Percentiles rank a stretch among this genome's conserved stretches.
Conservation (phyloP, 495 filamentous ascomycete genomes). For the Echria macrotheca region DNA sequence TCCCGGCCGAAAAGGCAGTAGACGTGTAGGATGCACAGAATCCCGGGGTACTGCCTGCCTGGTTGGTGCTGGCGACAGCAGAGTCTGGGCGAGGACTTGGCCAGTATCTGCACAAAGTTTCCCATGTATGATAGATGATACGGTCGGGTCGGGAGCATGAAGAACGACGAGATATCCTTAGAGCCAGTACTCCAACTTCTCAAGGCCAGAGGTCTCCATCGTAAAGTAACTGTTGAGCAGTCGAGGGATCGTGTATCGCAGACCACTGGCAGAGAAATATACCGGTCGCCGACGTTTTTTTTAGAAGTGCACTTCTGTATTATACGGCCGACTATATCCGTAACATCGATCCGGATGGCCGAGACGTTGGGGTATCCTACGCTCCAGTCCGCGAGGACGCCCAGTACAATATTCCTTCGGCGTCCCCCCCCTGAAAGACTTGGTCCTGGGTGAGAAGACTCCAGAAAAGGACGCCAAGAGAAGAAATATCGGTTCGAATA, state of each 20-base stretch:
- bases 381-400: constrained; percentile 70
- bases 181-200: constrained; percentile 65
- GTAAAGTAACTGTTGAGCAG: constrained; percentile 63
- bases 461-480: constrained; percentile 81
- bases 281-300: constrained; percentile 76
- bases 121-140: too few species aligned
- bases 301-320: constrained; percentile 89
- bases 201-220: constrained; percentile 68
- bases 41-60: too few species aligned
- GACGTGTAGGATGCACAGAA: too few species aligned
- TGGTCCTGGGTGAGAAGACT: constrained; percentile 71
- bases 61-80: too few species aligned
- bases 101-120: too few species aligned
- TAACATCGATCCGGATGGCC: constrained; percentile 68
- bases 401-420: constrained; percentile 85
- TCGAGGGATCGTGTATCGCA: constrained; percentile 68
- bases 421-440: constrained; percentile 68
- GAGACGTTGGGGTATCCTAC: constrained; percentile 70
- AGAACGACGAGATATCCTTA: constrained; percentile 79
- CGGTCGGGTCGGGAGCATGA: constrained; percentile 71
- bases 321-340: constrained; percentile 70
- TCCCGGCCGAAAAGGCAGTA: too few species aligned
- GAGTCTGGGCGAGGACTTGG: too few species aligned
- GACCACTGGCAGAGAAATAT: constrained; percentile 75
- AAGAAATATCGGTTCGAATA: constrained; percentile 85